Percentiles rank a stretch among this genome's conserved stretches.
Conservation (phyloP, 1,284 basidiomycete genomes). For the Somion occarium region DNA sequence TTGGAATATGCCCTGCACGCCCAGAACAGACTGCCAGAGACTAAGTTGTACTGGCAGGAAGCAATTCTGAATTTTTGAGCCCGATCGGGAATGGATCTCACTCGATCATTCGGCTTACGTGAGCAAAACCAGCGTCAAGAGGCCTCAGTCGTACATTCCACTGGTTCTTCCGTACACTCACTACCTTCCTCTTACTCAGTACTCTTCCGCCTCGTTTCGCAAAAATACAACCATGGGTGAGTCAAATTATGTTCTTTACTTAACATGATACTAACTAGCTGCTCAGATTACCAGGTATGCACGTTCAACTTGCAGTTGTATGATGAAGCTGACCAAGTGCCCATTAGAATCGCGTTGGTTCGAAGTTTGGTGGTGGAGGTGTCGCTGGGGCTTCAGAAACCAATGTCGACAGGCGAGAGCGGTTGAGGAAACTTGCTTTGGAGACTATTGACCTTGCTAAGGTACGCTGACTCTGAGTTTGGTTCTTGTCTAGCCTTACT, state of each 20-base stretch:
- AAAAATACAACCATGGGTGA: slow-evolving; percentile 23
- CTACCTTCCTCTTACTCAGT: not conserved
- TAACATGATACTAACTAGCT: not conserved
- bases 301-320: not conserved
- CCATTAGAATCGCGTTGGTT: slow-evolving; percentile 84
- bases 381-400: slow-evolving; percentile 90
- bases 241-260: slow-evolving; percentile 1
- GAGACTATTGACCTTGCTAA: slow-evolving; percentile 97
- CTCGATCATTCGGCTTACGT: slow-evolving; percentile 5
- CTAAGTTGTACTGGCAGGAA: too few species aligned
- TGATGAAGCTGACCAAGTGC: too few species aligned
- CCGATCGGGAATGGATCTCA: slow-evolving; percentile 9
- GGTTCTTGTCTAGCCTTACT: not conserved
- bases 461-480: slow-evolving; percentile 36
- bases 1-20: too few species aligned
- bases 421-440: slow-evolving; percentile 90
- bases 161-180: not conserved
- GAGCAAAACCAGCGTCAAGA: not conserved
- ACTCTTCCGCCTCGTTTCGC: not conserved
- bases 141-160: not conserved
- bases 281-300: slow-evolving; percentile 42
- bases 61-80: slow-evolving; percentile 2
- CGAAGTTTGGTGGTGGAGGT: slow-evolving; percentile 94
- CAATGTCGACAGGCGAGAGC: slow-evolving; percentile 93
- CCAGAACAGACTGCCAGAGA: not conserved